phyloP scores from a whole-genome alignment of 225 moss, liverwort and hornwort species.

The Takakia lepidozioides region DNA sequence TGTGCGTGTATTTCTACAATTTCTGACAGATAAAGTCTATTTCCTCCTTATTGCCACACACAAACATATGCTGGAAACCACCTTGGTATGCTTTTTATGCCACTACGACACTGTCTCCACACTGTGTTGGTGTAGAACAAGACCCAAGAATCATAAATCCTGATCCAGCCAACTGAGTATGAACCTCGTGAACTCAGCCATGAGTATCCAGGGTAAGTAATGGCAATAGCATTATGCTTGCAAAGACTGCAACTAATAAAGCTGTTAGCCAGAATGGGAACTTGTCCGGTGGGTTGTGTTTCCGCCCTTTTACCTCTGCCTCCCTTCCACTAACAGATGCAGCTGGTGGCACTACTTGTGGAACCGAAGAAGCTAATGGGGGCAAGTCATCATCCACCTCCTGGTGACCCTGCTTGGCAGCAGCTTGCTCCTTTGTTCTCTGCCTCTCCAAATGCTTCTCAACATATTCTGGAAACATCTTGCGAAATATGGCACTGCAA shows the following conservation, averaged over 20 bases:
- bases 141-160: too few species aligned
- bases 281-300: slow-evolving; percentile 64
- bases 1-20: too few species aligned
- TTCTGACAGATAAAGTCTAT: too few species aligned
- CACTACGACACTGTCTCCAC: too few species aligned
- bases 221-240: slow-evolving; percentile 97
- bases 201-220: slow-evolving; percentile 75
- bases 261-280: slow-evolving; percentile 90
- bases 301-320: slow-evolving; percentile 36
- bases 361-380: slow-evolving; percentile 14
- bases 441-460: slow-evolving; percentile 92
- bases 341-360: slow-evolving; percentile 13
- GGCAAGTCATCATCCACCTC: slow-evolving; percentile 30
- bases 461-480: slow-evolving; percentile 95
- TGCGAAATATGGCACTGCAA: slow-evolving; percentile 82
- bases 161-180: too few species aligned
- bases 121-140: too few species aligned
- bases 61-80: too few species aligned
- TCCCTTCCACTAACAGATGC: slow-evolving; percentile 27
- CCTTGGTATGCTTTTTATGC: too few species aligned
- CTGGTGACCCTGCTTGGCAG: slow-evolving; percentile 38
- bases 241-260: slow-evolving; percentile 84
- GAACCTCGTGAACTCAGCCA: too few species aligned
- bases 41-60: too few species aligned
- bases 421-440: slow-evolving; percentile 78